These are phyloP conservation scores for Phaeoacremonium minimum DNA, from an alignment of 2,329 filamentous ascomycete species.

Conservation along the genomic window DNA sequence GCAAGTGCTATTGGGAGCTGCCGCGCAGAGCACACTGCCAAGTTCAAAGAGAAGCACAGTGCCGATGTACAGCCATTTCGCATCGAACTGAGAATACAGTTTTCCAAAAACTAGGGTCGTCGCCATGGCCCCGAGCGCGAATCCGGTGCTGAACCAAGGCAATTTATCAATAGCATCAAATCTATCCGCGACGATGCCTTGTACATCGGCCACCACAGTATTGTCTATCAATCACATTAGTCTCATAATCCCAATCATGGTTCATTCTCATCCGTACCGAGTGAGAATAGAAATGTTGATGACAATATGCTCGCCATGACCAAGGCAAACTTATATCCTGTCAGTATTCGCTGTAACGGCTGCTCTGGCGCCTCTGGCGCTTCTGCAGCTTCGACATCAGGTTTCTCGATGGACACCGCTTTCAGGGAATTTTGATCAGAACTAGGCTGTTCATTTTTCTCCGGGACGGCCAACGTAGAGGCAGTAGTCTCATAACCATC, in stretches of 20 bases:
- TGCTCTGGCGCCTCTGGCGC: background rate
- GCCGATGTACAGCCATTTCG: constrained; percentile 8
- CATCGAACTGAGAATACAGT: constrained; percentile 6
- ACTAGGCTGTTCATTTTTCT: background rate
- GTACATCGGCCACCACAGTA: background rate
- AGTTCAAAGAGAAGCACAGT: constrained; percentile 3
- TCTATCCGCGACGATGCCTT: constrained; percentile 4
- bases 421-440: background rate
- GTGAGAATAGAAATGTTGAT: background rate
- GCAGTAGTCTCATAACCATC: background rate
- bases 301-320: background rate
- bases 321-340: background rate
- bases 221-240: no score
- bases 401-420: background rate
- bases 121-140: constrained; percentile 1
- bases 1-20: constrained; percentile 12
- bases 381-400: background rate
- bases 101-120: constrained; percentile 4
- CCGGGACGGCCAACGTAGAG: background rate
- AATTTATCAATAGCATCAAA: constrained; percentile 2
- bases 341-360: background rate
- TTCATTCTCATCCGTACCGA: background rate
- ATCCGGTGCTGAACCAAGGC: constrained; percentile 1
- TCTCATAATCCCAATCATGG: no score
- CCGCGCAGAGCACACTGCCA: constrained; percentile 13